Evolutionary conservation across 2,329 filamentous ascomycete species (phyloP).

Genomic region (Aspergillus fumigatiaffinis): DNA sequence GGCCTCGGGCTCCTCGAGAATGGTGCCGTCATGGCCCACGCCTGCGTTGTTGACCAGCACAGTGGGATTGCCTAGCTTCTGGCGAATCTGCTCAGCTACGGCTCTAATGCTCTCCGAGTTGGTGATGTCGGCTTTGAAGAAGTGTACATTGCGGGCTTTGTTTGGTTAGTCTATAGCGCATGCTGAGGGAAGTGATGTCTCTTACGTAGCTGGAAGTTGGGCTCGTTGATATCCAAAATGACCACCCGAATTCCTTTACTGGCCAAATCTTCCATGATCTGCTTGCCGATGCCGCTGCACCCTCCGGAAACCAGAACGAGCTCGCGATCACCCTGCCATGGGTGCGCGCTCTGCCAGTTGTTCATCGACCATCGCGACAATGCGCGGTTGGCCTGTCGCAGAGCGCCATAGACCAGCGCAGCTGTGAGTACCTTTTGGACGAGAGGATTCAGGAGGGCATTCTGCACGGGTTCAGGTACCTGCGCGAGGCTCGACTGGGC

Average conservation of each 20-base stretch:
- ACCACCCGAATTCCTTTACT: constrained; percentile 27
- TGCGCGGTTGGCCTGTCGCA: constrained; percentile 26
- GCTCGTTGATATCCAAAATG: constrained; percentile 37
- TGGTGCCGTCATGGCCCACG: constrained; percentile 45
- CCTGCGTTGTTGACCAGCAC: constrained; percentile 51
- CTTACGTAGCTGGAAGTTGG: constrained; percentile 27
- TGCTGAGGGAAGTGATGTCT: neutral
- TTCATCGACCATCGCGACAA: constrained; percentile 28
- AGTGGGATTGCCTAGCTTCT: constrained; percentile 41
- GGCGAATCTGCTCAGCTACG: constrained; percentile 37
- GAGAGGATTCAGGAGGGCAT: constrained; percentile 23
- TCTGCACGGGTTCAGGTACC: constrained; percentile 26
- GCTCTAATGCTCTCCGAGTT: constrained; percentile 27
- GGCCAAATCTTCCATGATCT: constrained; percentile 31
- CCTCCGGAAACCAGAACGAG: constrained; percentile 37
- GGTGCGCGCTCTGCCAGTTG: constrained; percentile 25
- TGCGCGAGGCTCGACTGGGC: constrained; percentile 19
- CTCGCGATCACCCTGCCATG: constrained; percentile 26
- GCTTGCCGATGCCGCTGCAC: constrained; percentile 37
- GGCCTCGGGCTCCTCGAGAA: constrained; percentile 44
- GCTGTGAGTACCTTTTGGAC: constrained; percentile 24
- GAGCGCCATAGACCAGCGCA: constrained; percentile 19
- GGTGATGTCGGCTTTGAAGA: constrained; percentile 39
- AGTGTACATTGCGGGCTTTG: constrained; percentile 29
- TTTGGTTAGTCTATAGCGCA: neutral